phyloP scores from a whole-genome alignment of 495 filamentous ascomycete species.

The Parathielavia hyrcaniae region DNA sequence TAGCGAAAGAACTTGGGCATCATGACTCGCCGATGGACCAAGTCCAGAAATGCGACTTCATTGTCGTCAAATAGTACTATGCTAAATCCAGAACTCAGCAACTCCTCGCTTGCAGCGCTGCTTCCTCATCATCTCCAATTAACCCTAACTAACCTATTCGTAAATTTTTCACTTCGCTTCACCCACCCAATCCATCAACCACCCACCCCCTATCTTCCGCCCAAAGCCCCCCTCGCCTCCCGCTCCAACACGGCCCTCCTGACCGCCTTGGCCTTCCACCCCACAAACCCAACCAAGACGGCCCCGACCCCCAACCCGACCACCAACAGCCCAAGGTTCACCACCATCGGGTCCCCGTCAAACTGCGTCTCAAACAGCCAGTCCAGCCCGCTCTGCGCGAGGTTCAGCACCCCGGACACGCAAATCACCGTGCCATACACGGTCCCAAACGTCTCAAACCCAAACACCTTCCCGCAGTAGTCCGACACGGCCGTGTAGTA shows the following conservation, averaged over 20 bases:
- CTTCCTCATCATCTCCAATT: too few relatives aligned
- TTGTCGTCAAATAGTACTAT: too few relatives aligned
- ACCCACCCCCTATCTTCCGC: not conserved
- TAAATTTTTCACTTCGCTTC: not conserved
- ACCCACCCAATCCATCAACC: not conserved
- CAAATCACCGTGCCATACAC: slow-evolving; percentile 96
- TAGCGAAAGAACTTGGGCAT: too few relatives aligned
- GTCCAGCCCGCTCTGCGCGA: slow-evolving; percentile 78
- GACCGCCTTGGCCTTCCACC: slow-evolving; percentile 24
- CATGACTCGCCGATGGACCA: too few relatives aligned
- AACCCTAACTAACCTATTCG: not conserved
- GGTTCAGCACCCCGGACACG: slow-evolving; percentile 78
- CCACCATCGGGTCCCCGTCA: slow-evolving; percentile 64
- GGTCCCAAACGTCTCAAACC: slow-evolving; percentile 89
- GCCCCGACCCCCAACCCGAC: slow-evolving; percentile 55
- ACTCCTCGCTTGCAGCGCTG: not conserved
- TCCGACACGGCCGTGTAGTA: slow-evolving; percentile 77
- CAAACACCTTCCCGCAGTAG: slow-evolving; percentile 90
- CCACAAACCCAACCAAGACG: slow-evolving; percentile 56
- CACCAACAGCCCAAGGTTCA: slow-evolving; percentile 63
- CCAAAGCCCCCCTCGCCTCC: slow-evolving; percentile 36
- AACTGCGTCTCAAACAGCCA: slow-evolving; percentile 70
- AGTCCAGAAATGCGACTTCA: too few relatives aligned
- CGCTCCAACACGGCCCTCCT: slow-evolving; percentile 35
- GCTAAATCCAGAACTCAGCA: not conserved